Percentiles rank a stretch among this genome's conserved stretches.
Conservation (phyloP, 352 stramenopile species). For the Phytopythium mirpurense region DNA sequence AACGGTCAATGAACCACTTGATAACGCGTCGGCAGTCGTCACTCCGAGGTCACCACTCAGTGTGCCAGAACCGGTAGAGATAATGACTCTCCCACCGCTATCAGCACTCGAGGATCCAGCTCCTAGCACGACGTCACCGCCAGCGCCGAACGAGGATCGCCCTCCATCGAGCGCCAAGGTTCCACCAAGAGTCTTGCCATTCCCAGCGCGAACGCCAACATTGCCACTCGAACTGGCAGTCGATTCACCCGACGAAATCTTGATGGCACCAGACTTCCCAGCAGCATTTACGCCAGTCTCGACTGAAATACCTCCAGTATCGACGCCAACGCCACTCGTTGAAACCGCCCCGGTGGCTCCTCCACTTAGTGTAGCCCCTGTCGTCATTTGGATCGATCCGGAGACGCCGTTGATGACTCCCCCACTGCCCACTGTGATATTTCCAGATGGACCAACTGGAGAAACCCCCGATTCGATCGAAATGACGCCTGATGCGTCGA, state of each 20-base stretch:
- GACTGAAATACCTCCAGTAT: slow-evolving; percentile 22
- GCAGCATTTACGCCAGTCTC: slow-evolving; percentile 11
- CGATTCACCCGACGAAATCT: slow-evolving; percentile 24
- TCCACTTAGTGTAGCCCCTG: slow-evolving; percentile 12
- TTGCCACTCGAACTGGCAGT: slow-evolving; percentile 15
- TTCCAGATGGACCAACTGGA: slow-evolving; percentile 20
- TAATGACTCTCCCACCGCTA: slow-evolving; percentile 10
- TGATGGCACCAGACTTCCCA: slow-evolving; percentile 16
- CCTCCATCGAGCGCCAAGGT: slow-evolving; percentile 20
- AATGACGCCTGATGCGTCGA: slow-evolving; percentile 19
- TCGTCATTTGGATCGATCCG: slow-evolving; percentile 22
- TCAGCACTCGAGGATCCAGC: slow-evolving; percentile 14
- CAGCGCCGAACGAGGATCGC: slow-evolving; percentile 9
- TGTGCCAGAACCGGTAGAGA: slow-evolving; percentile 1
- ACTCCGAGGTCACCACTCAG: slow-evolving; percentile 4
- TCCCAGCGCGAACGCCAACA: slow-evolving; percentile 20
- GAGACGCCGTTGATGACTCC: slow-evolving; percentile 16
- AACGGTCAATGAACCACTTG: slow-evolving; percentile 6
- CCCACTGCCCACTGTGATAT: slow-evolving; percentile 22
- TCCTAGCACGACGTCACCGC: slow-evolving; percentile 16
- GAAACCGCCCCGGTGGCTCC: slow-evolving; percentile 13
- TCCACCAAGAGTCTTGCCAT: slow-evolving; percentile 11
- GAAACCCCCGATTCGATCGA: slow-evolving; percentile 19
- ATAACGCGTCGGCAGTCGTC: neutral
- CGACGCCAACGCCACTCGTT: slow-evolving; percentile 16